These are phyloP conservation scores for Trametes punicea DNA, from an alignment of 768 basidiomycete genomes.

Conservation along the genomic window DNA sequence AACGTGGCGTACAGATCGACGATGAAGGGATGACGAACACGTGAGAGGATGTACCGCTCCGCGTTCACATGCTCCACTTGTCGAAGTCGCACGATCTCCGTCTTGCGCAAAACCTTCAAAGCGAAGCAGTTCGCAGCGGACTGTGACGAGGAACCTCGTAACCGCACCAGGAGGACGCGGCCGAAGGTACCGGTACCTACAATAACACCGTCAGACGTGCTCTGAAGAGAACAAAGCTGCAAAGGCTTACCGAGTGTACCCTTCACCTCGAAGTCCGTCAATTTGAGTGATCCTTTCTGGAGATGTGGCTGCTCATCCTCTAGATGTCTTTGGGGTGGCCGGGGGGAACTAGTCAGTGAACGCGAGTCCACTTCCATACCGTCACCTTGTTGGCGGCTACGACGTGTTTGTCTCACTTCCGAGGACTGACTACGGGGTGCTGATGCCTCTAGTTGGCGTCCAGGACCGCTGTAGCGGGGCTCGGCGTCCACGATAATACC, in stretches of 20 bases:
- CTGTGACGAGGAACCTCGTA: slow-evolving; percentile 46
- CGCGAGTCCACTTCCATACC: slow-evolving; percentile 26
- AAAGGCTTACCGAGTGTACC: slow-evolving; percentile 63
- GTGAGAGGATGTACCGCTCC: slow-evolving; percentile 89
- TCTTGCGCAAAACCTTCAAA: slow-evolving; percentile 86
- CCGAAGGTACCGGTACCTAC: slow-evolving; percentile 96
- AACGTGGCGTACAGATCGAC: slow-evolving; percentile 95
- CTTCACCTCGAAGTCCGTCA: slow-evolving; percentile 80
- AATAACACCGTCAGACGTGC: background rate
- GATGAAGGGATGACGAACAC: slow-evolving; percentile 91
- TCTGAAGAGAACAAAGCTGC: background rate
- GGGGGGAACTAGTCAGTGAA: slow-evolving; percentile 15
- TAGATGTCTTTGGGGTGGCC: slow-evolving; percentile 54
- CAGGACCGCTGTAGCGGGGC: slow-evolving; percentile 35
- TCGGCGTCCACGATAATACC: slow-evolving; percentile 39
- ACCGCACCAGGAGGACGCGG: slow-evolving; percentile 85
- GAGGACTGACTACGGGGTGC: background rate
- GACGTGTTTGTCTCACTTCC: slow-evolving; percentile 6
- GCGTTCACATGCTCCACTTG: slow-evolving; percentile 99
- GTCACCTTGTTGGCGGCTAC: slow-evolving; percentile 18
- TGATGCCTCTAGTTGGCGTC: slow-evolving; percentile 14
- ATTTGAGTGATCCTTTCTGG: slow-evolving; percentile 49
- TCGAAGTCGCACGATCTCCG: slow-evolving; percentile 81
- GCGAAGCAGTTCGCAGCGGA: slow-evolving; percentile 67
- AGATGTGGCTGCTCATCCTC: slow-evolving; percentile 72